Evolutionary conservation across 2,329 filamentous ascomycete species (phyloP).

Genomic region (Ophiostoma sp.): DNA sequence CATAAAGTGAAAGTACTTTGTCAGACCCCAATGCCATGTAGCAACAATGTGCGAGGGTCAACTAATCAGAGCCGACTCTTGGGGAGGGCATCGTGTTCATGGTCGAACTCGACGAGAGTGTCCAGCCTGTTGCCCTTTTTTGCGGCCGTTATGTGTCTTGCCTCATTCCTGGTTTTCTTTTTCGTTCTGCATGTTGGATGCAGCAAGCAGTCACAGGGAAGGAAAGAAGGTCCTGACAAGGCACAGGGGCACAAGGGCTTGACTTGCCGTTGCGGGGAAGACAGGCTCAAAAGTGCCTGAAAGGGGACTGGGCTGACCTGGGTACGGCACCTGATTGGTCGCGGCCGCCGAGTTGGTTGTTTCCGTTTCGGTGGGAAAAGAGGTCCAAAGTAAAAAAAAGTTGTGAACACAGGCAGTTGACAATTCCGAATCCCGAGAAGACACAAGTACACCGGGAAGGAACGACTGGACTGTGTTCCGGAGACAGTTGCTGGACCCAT

Average conservation of each 20-base stretch:
- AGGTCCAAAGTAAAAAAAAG: background rate
- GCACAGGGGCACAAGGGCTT: background rate
- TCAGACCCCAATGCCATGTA: background rate
- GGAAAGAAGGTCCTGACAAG: background rate
- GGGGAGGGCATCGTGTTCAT: background rate
- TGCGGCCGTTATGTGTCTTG: background rate
- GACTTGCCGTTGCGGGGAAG: conserved; percentile 9
- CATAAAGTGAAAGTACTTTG: background rate
- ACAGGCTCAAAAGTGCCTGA: background rate
- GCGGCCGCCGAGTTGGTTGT: background rate
- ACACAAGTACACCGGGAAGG: background rate
- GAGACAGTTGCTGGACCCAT: background rate
- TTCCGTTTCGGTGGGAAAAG: background rate
- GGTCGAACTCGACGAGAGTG: background rate
- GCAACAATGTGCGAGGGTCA: background rate
- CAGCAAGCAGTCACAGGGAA: background rate
- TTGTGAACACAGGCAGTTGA: background rate
- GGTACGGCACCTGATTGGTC: background rate
- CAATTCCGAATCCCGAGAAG: conserved; percentile 20
- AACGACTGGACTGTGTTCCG: background rate
- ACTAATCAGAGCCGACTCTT: background rate
- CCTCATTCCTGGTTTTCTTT: background rate
- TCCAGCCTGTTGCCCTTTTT: background rate
- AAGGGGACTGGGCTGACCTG: background rate
- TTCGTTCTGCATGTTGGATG: background rate